Conservation (phyloP, 2,329 filamentous ascomycete species). For the Achaetomium macrosporum region DNA sequence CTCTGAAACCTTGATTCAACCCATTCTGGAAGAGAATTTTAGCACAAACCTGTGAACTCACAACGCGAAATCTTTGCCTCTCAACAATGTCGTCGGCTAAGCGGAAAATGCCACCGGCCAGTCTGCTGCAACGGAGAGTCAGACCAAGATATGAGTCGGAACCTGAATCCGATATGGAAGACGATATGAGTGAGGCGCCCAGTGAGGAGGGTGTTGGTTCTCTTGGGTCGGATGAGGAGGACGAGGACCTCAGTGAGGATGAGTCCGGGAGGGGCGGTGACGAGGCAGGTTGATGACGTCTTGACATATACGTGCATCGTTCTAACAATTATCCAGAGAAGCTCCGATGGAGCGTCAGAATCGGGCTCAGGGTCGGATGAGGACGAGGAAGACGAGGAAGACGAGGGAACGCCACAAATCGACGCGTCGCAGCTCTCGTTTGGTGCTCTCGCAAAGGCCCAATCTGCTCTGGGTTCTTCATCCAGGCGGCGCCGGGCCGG, state of each 20-base stretch:
- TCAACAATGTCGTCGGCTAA: slow-evolving; percentile 21
- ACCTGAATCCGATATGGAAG: slow-evolving; percentile 23
- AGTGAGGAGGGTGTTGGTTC: slow-evolving; percentile 24
- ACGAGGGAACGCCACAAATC: slow-evolving; percentile 30
- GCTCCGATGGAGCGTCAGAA: neutral
- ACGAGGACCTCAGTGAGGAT: slow-evolving; percentile 16
- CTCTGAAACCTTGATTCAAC: no score
- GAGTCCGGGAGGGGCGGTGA: slow-evolving; percentile 9
- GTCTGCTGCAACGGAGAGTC: slow-evolving; percentile 22
- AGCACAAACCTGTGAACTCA: no score
- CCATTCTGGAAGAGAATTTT: no score
- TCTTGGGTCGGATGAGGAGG: slow-evolving; percentile 10
- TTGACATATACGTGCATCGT: neutral
- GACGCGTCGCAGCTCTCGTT: slow-evolving; percentile 67
- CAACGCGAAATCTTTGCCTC: neutral
- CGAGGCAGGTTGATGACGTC: neutral
- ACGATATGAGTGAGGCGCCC: slow-evolving; percentile 18
- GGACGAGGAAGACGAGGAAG: slow-evolving; percentile 19
- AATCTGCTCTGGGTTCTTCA: slow-evolving; percentile 54
- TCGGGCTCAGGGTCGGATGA: slow-evolving; percentile 7
- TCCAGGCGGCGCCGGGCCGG: slow-evolving; percentile 33
- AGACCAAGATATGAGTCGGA: slow-evolving; percentile 23
- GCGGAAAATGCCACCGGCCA: slow-evolving; percentile 18
- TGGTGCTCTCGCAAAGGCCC: slow-evolving; percentile 81
- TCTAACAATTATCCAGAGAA: slow-evolving; percentile 2